phyloP scores from a whole-genome alignment of 2,329 filamentous ascomycete genomes.

The Phaeosphaeria sp. region DNA sequence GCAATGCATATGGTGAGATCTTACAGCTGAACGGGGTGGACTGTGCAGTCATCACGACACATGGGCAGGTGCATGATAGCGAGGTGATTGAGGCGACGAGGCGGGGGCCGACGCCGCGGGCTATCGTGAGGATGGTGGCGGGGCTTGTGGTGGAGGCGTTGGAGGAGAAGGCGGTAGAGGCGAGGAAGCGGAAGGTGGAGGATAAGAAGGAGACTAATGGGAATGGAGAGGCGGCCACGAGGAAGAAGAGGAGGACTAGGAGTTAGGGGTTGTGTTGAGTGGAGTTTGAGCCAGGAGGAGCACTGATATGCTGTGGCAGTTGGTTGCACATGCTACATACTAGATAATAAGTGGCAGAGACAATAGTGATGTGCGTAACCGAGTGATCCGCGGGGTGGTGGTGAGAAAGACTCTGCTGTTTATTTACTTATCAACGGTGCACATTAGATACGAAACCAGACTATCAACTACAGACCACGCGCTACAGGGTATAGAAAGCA shows the following conservation, averaged over 20 bases:
- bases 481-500: neutral
- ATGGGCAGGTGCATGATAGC: conserved; percentile 2
- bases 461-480: neutral
- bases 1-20: conserved; percentile 4
- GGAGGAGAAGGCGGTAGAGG: neutral
- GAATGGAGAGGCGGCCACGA: neutral
- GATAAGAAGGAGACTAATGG: neutral
- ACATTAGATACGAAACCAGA: neutral
- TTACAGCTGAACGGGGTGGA: conserved; percentile 6
- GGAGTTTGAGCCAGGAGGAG: no score
- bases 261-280: no score
- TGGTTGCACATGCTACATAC: no score
- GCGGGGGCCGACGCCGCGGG: neutral
- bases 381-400: no score
- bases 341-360: no score
- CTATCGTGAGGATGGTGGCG: neutral
- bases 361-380: no score
- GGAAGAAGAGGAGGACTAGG: neutral
- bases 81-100: neutral
- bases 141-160: neutral
- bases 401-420: no score
- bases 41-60: conserved; percentile 1
- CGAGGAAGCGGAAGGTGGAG: neutral
- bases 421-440: no score
- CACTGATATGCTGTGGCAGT: no score